Evolutionary conservation across 345 rosid species (phyloP).

Genomic region (Cochlearia excelsa): DNA sequence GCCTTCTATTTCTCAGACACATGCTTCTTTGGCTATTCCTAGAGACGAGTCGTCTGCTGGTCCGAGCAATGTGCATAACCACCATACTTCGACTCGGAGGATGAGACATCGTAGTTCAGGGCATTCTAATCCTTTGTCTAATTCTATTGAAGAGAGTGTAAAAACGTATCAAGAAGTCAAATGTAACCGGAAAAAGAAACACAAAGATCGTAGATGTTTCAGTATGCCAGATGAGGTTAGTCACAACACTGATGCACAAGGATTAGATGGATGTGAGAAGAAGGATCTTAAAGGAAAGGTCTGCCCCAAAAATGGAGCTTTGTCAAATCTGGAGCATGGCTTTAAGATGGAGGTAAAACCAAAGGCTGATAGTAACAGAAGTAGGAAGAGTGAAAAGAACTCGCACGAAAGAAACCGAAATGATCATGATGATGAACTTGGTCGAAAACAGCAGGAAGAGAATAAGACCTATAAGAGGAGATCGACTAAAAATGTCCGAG

Average conservation of each 20-base stretch:
- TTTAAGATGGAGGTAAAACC: conserved; percentile 31
- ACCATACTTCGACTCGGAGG: conserved; percentile 42
- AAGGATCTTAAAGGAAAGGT: conserved; percentile 35
- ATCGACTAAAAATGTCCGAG: conserved; percentile 37
- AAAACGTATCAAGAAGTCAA: conserved; percentile 36
- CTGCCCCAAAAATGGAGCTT: conserved; percentile 28
- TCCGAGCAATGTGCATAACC: conserved; percentile 45
- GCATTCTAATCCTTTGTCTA: conserved; percentile 46
- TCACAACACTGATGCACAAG: conserved; percentile 26
- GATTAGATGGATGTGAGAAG: conserved; percentile 33
- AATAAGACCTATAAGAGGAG: conserved; percentile 42
- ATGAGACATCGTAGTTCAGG: conserved; percentile 41
- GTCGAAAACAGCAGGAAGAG: conserved; percentile 30
- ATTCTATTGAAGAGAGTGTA: conserved; percentile 32
- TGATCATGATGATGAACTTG: conserved; percentile 31
- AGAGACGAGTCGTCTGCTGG: conserved; percentile 50
- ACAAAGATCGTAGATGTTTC: conserved; percentile 25
- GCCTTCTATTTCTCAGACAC: conserved; percentile 46
- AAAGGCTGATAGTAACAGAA: conserved; percentile 35
- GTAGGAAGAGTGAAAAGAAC: conserved; percentile 35
- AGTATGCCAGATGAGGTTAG: conserved; percentile 32
- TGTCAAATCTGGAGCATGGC: conserved; percentile 33
- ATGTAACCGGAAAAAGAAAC: conserved; percentile 24
- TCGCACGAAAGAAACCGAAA: conserved; percentile 28
- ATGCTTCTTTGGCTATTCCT: conserved; percentile 41